These are phyloP conservation scores for Thelonectria discophora DNA, from an alignment of 2,329 filamentous ascomycete genomes.

Conservation along the genomic window DNA sequence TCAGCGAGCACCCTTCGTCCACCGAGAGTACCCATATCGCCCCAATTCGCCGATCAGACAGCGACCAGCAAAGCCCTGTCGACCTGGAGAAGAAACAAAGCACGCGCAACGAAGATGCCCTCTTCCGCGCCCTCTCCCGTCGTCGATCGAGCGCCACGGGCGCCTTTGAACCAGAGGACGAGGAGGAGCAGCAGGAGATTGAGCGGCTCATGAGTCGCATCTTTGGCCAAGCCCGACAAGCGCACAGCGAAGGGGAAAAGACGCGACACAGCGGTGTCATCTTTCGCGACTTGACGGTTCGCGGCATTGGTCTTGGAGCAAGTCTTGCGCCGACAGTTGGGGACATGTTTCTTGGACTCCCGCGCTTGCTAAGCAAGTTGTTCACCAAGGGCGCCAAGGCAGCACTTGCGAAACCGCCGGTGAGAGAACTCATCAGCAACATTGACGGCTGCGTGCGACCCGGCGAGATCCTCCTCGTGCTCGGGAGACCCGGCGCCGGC, in stretches of 20 bases:
- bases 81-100: conserved; percentile 39
- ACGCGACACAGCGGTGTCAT: conserved; percentile 74
- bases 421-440: conserved; percentile 71
- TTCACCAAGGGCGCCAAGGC: conserved; percentile 63
- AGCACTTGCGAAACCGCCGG: conserved; percentile 61
- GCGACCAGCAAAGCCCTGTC: conserved; percentile 24
- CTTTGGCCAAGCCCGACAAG: conserved; percentile 72
- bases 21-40: conserved; percentile 36
- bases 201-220: conserved; percentile 73
- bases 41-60: conserved; percentile 38
- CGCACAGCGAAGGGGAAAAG: conserved; percentile 74
- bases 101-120: conserved; percentile 57
- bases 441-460: conserved; percentile 75
- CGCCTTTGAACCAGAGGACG: conserved; percentile 49
- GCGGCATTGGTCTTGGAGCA: conserved; percentile 73
- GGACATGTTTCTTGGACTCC: conserved; percentile 68
- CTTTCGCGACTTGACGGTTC: conserved; percentile 75
- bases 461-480: conserved; percentile 74
- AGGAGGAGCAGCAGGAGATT: conserved; percentile 58
- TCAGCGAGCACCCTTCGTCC: conserved; percentile 12
- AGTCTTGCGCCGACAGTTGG: conserved; percentile 64
- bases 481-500: conserved; percentile 73
- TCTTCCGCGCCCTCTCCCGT: conserved; percentile 59
- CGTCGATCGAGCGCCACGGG: conserved; percentile 53
- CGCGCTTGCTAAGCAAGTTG: conserved; percentile 54